Conservation (phyloP, 805 yeast genomes). For the Saturnispora ahearnii region DNA sequence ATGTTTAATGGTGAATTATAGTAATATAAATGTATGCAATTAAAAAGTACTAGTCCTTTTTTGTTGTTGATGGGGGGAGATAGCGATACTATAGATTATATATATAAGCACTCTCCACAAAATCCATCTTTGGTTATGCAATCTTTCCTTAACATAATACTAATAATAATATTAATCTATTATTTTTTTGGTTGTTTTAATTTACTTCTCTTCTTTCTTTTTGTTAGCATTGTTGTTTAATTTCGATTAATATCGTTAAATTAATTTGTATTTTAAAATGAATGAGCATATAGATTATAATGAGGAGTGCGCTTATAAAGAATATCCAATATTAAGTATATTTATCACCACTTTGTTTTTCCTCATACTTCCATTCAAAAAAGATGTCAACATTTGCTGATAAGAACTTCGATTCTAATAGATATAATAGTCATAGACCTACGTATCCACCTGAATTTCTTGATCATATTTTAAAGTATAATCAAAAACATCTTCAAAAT, state of each 20-base stretch:
- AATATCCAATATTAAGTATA: neutral
- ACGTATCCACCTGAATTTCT: slow-evolving; percentile 49
- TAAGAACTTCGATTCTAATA: slow-evolving; percentile 38
- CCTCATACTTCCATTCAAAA: neutral
- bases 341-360: neutral
- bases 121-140: neutral
- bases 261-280: neutral
- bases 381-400: slow-evolving; percentile 59
- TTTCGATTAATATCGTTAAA: neutral
- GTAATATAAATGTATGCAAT: neutral
- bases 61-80: neutral
- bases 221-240: neutral
- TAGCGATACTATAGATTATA: neutral
- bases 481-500: neutral
- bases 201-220: neutral
- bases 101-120: neutral
- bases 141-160: neutral
- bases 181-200: neutral
- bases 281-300: neutral
- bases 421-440: slow-evolving; percentile 57
- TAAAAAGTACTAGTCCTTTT: neutral
- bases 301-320: neutral
- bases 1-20: slow-evolving; percentile 2
- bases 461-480: slow-evolving; percentile 24
- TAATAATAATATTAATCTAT: neutral